Base-by-base conservation (phyloP, 2,329 filamentous ascomycete species). In the Beauveria sp. region DNA sequence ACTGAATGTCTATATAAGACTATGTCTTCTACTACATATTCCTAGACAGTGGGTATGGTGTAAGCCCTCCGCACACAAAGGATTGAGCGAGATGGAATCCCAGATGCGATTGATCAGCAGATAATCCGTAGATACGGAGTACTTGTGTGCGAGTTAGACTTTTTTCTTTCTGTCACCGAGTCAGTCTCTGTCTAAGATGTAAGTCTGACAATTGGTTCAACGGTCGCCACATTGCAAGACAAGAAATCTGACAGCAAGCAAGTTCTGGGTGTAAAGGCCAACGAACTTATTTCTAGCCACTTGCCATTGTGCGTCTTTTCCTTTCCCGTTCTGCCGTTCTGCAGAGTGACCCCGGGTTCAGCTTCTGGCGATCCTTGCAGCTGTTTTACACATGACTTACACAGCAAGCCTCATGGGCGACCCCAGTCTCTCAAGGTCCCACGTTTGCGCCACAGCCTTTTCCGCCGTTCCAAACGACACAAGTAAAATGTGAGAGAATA, bases 311-410 rank as follows among this genome's bases (percentile, higher is more conserved):
- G 22, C 26, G 8, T 42, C 38, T 3, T 34, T 18, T n/a, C 7
- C 31, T 22, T 34, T 22, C 34, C 34, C 34, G 34, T 38, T 38
- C n/a, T 38, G 22, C 34, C 34, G 34, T 38, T 38, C n/a, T 38
- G 22, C 38, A 40, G 9, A 46, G 7, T 16, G 46, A 40, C 20
- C 28, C 31, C 28, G 20, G 20, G 16, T 50, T 50, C 56, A 59
- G 56, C 56, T 59, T 12, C 12, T 46, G 57, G 24, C 57, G 57
- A 53, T 60, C 49, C 24, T 59, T 16, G 22, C 31, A 38, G 45
- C 42, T 43, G 22, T 48, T 48, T 31, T 49, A 58, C 56, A 22
- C 56, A 59, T 59, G 56, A 59, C 56, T 59, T 59, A 59, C 56
- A 59, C 56, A 22, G 31, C 34, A 50, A 59, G 56, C 56, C 48